Percentiles rank a stretch among this genome's conserved stretches.
Evolutionary conservation across 2,329 filamentous ascomycete genomes (phyloP).

Genomic region (Pyricularia pennisetigena): DNA sequence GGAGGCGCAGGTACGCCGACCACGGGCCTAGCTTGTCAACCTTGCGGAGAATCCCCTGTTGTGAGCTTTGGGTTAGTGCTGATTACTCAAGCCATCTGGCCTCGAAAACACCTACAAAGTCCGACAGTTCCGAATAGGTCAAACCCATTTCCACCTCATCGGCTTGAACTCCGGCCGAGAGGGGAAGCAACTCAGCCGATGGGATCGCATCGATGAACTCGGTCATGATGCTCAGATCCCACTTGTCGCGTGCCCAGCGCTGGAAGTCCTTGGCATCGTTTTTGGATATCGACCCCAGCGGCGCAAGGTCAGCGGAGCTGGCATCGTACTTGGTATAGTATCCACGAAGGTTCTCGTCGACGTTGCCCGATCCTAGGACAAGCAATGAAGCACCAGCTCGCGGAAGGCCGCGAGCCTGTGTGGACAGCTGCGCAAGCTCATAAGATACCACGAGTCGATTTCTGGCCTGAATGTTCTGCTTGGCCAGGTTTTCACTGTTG

Average conservation of each 20-base stretch:
- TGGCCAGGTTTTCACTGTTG: conserved; percentile 45
- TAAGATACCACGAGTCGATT: conserved; percentile 57
- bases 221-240: conserved; percentile 43
- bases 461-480: conserved; percentile 61
- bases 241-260: conserved; percentile 41
- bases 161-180: conserved; percentile 27
- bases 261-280: conserved; percentile 59
- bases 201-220: conserved; percentile 52
- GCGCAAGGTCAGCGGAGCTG: conserved; percentile 44
- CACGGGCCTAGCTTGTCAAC: conserved; percentile 30
- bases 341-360: conserved; percentile 27
- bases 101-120: conserved; percentile 16
- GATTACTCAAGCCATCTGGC: neutral
- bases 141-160: conserved; percentile 33
- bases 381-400: conserved; percentile 45
- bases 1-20: conserved; percentile 26
- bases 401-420: conserved; percentile 42
- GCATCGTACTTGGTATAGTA: conserved; percentile 60
- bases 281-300: conserved; percentile 45
- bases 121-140: conserved; percentile 29
- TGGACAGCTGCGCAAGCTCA: conserved; percentile 51
- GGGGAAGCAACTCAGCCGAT: conserved; percentile 39
- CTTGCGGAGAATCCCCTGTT: conserved; percentile 21
- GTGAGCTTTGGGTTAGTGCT: neutral
- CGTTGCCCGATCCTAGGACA: conserved; percentile 53